phyloP scores from a whole-genome alignment of 352 stramenopile genomes.

The Nothophytophthora sp. region DNA sequence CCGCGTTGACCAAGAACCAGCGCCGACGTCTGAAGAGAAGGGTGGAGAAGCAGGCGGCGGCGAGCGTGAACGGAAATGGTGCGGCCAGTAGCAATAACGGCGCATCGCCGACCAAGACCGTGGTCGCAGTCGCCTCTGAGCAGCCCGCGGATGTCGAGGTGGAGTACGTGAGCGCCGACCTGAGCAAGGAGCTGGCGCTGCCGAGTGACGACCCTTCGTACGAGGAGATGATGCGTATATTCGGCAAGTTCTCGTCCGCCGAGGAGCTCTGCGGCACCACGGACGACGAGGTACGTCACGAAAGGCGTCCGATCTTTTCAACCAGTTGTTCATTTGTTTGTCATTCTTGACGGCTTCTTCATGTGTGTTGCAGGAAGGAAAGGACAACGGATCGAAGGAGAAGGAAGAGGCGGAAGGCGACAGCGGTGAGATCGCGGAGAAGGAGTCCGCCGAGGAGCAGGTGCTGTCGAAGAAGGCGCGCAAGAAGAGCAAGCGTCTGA shows the following conservation, averaged over 20 bases:
- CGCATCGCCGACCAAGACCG: background rate
- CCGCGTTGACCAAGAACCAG: slow-evolving; percentile 83
- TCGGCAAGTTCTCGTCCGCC: slow-evolving; percentile 80
- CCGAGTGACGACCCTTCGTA: slow-evolving; percentile 66
- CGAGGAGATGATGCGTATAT: slow-evolving; percentile 89
- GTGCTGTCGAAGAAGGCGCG: slow-evolving; percentile 91
- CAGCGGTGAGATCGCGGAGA: slow-evolving; percentile 24
- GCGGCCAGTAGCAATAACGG: background rate
- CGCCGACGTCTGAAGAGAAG: slow-evolving; percentile 83
- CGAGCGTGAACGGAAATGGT: slow-evolving; percentile 16
- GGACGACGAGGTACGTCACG: slow-evolving; percentile 42
- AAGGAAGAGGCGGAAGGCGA: slow-evolving; percentile 12
- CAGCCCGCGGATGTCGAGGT: slow-evolving; percentile 53
- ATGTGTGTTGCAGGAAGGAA: slow-evolving; percentile 22
- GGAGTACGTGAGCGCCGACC: slow-evolving; percentile 83
- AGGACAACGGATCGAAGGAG: slow-evolving; percentile 23
- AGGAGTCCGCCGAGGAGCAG: slow-evolving; percentile 40
- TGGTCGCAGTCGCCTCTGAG: background rate
- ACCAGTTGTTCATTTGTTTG: no score
- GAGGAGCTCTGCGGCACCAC: slow-evolving; percentile 77
- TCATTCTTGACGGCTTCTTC: background rate
- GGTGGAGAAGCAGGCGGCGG: slow-evolving; percentile 60
- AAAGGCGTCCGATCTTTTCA: slow-evolving; percentile 1
- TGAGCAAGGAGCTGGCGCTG: slow-evolving; percentile 64
- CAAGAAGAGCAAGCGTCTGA: slow-evolving; percentile 93